Evolutionary conservation across 139 green algal species (phyloP).

Genomic region (Asterochloris erici): DNA sequence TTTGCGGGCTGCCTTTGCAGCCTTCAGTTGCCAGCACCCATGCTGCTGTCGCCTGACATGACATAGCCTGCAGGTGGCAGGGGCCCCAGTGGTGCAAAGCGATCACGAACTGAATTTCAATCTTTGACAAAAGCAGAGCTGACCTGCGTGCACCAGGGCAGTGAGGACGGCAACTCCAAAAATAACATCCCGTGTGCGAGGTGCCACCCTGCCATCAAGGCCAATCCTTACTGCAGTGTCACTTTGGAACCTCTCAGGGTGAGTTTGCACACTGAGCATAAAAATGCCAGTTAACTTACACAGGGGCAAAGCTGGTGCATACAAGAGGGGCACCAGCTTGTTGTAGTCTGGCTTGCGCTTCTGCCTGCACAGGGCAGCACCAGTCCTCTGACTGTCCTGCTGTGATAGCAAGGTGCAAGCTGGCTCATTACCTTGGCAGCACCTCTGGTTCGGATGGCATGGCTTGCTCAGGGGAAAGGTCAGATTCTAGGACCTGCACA

Average conservation of each 20-base stretch:
- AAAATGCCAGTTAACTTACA: background rate
- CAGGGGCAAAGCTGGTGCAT: slow-evolving; percentile 16
- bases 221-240: slow-evolving; percentile 16
- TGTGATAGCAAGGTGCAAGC: no score
- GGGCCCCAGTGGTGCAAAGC: background rate
- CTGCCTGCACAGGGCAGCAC: background rate
- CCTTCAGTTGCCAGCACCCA: slow-evolving; percentile 15
- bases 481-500: no score
- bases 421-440: no score
- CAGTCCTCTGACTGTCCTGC: no score
- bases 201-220: slow-evolving; percentile 17
- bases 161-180: slow-evolving; percentile 16
- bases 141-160: slow-evolving; percentile 12
- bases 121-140: no score
- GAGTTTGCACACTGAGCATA: background rate
- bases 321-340: slow-evolving; percentile 10
- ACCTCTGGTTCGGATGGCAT: no score
- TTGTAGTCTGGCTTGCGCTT: slow-evolving; percentile 11
- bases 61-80: background rate
- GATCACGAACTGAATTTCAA: background rate
- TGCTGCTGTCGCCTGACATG: slow-evolving; percentile 22
- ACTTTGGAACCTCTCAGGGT: background rate
- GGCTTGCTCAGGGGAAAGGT: no score
- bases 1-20: no score
- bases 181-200: slow-evolving; percentile 13